Percentiles rank a stretch among this genome's conserved stretches.
phyloP scores from a whole-genome alignment of 2,329 filamentous ascomycete species.

The Nemania serpens region DNA sequence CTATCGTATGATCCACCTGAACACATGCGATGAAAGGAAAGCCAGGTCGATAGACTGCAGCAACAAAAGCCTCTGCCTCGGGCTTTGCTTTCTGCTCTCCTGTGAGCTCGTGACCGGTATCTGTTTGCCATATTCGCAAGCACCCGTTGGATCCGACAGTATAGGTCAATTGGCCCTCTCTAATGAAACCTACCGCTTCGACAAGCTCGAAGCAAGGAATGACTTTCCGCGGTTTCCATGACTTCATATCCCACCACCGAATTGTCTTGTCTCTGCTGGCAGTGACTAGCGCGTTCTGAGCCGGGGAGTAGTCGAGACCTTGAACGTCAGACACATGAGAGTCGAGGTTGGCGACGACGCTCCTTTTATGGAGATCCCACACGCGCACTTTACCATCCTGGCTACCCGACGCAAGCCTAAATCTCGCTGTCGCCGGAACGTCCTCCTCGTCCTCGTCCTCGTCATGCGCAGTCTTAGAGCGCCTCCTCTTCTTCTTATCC shows the following conservation, averaged over 20 bases:
- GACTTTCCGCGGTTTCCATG: conserved; percentile 81
- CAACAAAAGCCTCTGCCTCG: conserved; percentile 71
- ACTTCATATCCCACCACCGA: conserved; percentile 85
- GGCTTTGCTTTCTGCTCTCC: conserved; percentile 66
- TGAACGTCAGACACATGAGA: conserved; percentile 96
- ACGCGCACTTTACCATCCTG: conserved; percentile 92
- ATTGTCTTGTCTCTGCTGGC: conserved; percentile 92
- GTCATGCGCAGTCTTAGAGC: conserved; percentile 49
- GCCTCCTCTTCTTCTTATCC: conserved; percentile 50
- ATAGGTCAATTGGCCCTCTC: conserved; percentile 72
- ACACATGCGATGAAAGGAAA: conserved; percentile 77
- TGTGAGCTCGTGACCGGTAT: conserved; percentile 78
- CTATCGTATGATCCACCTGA: conserved; percentile 86
- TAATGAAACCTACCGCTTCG: conserved; percentile 81
- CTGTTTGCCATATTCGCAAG: conserved; percentile 81
- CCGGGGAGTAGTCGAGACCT: conserved; percentile 76
- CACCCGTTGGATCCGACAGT: conserved; percentile 84
- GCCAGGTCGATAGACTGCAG: conserved; percentile 67
- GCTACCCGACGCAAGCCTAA: conserved; percentile 85
- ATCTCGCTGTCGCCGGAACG: conserved; percentile 54
- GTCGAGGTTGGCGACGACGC: conserved; percentile 76
- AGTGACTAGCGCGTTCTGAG: conserved; percentile 77
- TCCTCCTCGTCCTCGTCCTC: conserved; percentile 50
- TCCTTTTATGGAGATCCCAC: conserved; percentile 88
- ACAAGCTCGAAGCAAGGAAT: conserved; percentile 85